Evolutionary conservation across 2,329 filamentous ascomycete genomes (phyloP).

Genomic region (Juglanconis sp.): DNA sequence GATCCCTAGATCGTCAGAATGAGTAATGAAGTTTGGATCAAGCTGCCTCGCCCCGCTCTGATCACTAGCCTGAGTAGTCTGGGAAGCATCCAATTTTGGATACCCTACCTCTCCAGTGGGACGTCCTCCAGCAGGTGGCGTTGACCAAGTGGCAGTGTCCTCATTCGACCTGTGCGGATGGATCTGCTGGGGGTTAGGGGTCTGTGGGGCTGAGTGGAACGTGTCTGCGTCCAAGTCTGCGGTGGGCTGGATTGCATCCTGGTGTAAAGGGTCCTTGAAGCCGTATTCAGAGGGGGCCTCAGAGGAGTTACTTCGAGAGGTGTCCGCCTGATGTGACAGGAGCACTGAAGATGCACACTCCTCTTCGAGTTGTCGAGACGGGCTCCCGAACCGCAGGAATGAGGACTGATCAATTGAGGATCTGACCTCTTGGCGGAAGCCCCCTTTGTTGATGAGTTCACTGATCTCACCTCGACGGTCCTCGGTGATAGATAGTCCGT

Average conservation of each 20-base stretch:
- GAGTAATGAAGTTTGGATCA: conserved; percentile 36
- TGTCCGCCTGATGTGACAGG: not conserved
- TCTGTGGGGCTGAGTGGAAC: not conserved
- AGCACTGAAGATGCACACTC: conserved; percentile 10
- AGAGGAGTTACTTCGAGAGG: not conserved
- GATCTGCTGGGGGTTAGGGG: not conserved
- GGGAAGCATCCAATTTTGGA: conserved; percentile 28
- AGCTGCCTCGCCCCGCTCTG: conserved; percentile 47
- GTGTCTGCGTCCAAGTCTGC: not conserved
- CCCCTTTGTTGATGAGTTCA: conserved; percentile 44
- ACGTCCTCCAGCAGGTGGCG: not conserved
- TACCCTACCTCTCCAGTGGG: conserved; percentile 22
- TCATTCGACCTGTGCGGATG: not conserved
- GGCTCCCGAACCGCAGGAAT: conserved; percentile 24
- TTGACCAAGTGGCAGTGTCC: not conserved
- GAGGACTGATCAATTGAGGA: conserved; percentile 29
- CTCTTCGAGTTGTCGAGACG: conserved; percentile 28
- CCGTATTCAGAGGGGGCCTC: conserved; percentile 15
- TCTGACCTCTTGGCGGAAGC: conserved; percentile 43
- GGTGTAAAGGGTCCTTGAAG: not conserved
- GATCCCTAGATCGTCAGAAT: conserved; percentile 29
- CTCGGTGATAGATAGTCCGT: conserved; percentile 28
- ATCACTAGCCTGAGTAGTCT: conserved; percentile 40
- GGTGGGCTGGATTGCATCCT: not conserved
- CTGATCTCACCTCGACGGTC: conserved; percentile 38